Evolutionary conservation across 2,329 filamentous ascomycete genomes (phyloP), one percentile per base, ranked within the genome.

Genomic region (Calonectria henricotiae): DNA sequence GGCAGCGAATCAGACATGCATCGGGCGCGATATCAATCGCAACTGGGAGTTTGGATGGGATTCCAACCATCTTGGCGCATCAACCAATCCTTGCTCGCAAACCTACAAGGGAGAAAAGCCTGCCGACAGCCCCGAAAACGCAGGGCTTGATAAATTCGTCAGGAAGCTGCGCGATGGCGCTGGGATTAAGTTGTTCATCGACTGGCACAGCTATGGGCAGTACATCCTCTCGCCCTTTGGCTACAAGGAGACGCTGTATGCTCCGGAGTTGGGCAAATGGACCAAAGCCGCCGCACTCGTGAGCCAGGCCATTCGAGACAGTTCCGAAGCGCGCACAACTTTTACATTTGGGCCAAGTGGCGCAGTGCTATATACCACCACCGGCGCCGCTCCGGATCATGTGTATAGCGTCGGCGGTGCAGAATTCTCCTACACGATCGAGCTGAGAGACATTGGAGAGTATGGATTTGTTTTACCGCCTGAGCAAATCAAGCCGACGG

Each of bases 61-160:
- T 20, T 54, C 27, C 27, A 54, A 35, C 30, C 32, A 4, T 8
- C 49, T 35, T 37, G 49, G 30, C 9, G n/a, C 30, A 17, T 37
- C n/a, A 55, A 55, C 49, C 9, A 55, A 55, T 11, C 49, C 49
- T 23, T 55, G 49, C 30, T 55, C 49, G 30, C n/a, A 55, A 55
- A 37, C 30, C 8, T 37, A 55, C n/a, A 55, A 55, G 49, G 30
- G 49, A 55, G 49, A 55, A 8, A 55, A 55, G 11, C n/a, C 30
- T 8, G 35, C 30, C 4, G 49, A 55, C 27, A 37, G 30, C 8
- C n/a, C 49, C 17, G 49, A 55, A 55, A 55, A 55, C 30, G 30
- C 23, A 32, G 30, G 30, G 13, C 30, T 55, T 5, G 30, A 37
- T 23, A 55, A 23, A 6, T 27, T 55, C 3, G 47, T 32, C 1